A percentile compares a stretch with the other conserved stretches of the same genome.
Evolutionary conservation across 345 rosid genomes (phyloP).

Genomic region (Gossypium bickii): DNA sequence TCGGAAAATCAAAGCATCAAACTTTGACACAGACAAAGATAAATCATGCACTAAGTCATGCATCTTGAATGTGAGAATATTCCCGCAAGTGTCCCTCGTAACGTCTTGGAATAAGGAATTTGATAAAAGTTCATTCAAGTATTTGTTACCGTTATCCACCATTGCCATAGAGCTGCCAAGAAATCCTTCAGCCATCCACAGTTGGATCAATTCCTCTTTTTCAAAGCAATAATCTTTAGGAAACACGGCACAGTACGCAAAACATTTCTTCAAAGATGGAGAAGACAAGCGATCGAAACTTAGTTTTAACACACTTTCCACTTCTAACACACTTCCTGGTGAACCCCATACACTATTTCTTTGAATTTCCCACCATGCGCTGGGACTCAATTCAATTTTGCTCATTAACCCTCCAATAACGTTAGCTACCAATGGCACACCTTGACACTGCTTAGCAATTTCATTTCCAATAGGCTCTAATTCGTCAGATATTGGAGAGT

Average conservation of each 20-base stretch:
- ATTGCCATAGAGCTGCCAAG: too few species aligned
- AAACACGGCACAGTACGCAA: slow-evolving; percentile 12
- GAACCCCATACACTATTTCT: neutral
- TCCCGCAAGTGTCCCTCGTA: neutral
- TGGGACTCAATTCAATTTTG: neutral
- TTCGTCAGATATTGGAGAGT: neutral
- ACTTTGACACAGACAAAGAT: too few species aligned
- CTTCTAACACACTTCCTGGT: too few species aligned
- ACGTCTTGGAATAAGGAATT: too few species aligned
- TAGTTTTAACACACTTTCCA: neutral
- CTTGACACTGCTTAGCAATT: slow-evolving; percentile 23
- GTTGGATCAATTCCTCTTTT: too few species aligned
- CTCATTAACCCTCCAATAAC: slow-evolving; percentile 10
- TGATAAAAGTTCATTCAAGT: too few species aligned
- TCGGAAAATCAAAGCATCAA: neutral
- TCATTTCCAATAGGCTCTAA: slow-evolving; percentile 10
- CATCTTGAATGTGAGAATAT: slow-evolving; percentile 16
- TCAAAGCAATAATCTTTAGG: too few species aligned
- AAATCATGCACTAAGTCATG: neutral
- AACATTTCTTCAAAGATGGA: slow-evolving; percentile 7
- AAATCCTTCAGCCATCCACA: too few species aligned
- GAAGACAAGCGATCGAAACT: slow-evolving; percentile 12
- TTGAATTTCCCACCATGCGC: neutral
- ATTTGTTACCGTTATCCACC: too few species aligned
- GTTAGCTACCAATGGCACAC: slow-evolving; percentile 7